Evolutionary conservation across 306 rosid genomes (phyloP).

Genomic region (Sicyos baderoa): DNA sequence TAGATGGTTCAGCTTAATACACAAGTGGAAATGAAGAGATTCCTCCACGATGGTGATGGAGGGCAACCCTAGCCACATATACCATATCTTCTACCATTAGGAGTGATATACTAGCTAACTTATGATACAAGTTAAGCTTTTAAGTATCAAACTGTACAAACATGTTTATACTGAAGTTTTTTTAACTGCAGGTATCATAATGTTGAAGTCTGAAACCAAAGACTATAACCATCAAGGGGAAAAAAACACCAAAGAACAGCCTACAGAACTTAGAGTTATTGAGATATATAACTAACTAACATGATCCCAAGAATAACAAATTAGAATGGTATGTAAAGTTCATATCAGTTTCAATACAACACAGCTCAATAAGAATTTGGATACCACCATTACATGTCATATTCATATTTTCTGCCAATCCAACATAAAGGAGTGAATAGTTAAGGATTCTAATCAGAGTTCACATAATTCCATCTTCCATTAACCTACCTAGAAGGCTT

Average conservation of each 20-base stretch:
- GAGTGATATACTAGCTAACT: neutral
- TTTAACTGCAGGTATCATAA: neutral
- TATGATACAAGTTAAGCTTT: conserved; percentile 3
- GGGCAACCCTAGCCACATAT: neutral
- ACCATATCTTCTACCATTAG: neutral
- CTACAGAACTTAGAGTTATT: neutral
- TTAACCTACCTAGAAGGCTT: neutral
- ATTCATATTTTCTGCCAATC: neutral
- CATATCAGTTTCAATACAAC: neutral
- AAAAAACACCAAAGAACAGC: neutral
- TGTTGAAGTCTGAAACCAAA: neutral
- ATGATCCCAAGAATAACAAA: too few species aligned
- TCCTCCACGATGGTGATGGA: conserved; percentile 9
- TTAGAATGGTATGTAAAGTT: neutral
- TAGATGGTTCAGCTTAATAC: neutral
- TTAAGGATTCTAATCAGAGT: neutral
- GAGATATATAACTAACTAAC: too few species aligned
- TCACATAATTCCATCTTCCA: neutral
- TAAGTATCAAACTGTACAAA: neutral
- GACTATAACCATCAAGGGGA: conserved; percentile 1
- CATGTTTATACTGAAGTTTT: neutral
- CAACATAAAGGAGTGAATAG: conserved; percentile 1
- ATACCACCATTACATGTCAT: neutral
- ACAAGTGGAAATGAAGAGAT: conserved; percentile 4
- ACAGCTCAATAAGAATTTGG: neutral